phyloP scores from a whole-genome alignment of 192 early-diverging fungal genomes.

The Lobosporangium transversale region DNA sequence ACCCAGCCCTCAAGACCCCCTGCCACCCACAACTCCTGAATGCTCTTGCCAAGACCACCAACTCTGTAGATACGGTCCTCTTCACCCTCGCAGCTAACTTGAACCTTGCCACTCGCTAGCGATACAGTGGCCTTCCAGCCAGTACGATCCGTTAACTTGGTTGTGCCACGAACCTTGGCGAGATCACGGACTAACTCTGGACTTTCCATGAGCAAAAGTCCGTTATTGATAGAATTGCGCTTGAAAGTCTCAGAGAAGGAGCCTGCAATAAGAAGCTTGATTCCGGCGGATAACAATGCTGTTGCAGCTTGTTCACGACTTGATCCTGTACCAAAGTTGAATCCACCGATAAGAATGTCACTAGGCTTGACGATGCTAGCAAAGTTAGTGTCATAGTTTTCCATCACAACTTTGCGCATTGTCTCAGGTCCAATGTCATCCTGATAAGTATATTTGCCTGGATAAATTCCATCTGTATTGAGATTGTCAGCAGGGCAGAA shows the following conservation, averaged over 20 bases:
- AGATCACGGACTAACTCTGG: conserved; percentile 84
- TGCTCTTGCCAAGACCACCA: conserved; percentile 82
- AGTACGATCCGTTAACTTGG: conserved; percentile 75
- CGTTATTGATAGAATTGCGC: conserved; percentile 99
- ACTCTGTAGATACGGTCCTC: conserved; percentile 59
- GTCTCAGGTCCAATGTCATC: conserved; percentile 90
- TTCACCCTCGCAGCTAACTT: conserved; percentile 50
- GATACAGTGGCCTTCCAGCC: conserved; percentile 62
- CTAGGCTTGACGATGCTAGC: conserved; percentile 70
- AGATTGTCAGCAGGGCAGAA: conserved; percentile 95
- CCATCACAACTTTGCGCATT: conserved; percentile 97
- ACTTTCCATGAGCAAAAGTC: conserved; percentile 89
- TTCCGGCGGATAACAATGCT: conserved; percentile 86
- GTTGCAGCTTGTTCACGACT: conserved; percentile 99
- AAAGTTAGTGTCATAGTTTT: conserved; percentile 97
- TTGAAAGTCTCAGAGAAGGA: conserved; percentile 99
- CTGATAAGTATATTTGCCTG: conserved; percentile 98
- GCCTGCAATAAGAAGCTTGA: conserved; percentile 88
- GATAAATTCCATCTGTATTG: conserved; percentile 99
- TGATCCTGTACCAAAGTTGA: conserved; percentile 98
- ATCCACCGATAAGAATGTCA: conserved; percentile 91
- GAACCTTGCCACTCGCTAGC: conserved; percentile 73
- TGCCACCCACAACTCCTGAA: conserved; percentile 96
- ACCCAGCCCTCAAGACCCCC: conserved; percentile 98
- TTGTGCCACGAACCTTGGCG: conserved; percentile 57